phyloP scores from a whole-genome alignment of 139 green algal genomes.

The Tetratostichococcus sp. region DNA sequence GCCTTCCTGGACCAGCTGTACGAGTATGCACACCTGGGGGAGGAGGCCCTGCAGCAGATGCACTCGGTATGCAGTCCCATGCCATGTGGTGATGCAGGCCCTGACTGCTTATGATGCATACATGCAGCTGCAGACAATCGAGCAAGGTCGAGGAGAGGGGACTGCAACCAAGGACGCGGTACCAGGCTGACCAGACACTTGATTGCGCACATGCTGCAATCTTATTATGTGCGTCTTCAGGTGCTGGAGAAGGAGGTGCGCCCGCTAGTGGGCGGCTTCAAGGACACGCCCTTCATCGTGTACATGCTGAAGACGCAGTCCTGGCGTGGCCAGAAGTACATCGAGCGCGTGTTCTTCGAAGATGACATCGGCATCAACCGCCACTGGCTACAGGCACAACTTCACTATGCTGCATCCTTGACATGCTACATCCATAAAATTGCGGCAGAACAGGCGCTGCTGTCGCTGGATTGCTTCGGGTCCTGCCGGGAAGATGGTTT shows the following conservation, averaged over 20 bases:
- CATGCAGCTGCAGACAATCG: too few relatives aligned
- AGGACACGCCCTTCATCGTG: background rate
- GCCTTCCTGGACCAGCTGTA: conserved; percentile 3
- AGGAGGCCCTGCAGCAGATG: background rate
- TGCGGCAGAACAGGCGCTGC: too few relatives aligned
- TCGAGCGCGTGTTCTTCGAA: background rate
- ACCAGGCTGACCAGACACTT: too few relatives aligned
- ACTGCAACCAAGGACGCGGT: too few relatives aligned
- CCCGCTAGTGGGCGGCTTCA: background rate
- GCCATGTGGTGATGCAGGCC: too few relatives aligned
- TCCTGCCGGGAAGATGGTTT: too few relatives aligned
- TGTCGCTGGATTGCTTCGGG: too few relatives aligned
- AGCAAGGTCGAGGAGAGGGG: too few relatives aligned
- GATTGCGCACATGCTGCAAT: too few relatives aligned
- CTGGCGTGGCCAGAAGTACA: background rate
- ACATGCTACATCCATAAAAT: too few relatives aligned
- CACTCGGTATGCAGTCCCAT: background rate
- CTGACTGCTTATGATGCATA: too few relatives aligned
- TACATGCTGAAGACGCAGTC: background rate
- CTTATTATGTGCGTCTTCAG: background rate
- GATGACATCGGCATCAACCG: background rate
- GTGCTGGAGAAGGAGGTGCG: background rate
- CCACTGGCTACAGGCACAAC: background rate
- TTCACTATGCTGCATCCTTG: too few relatives aligned
- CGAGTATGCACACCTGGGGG: background rate